Conservation (phyloP, 179 eudicot species). For the Camellia oleifera region DNA sequence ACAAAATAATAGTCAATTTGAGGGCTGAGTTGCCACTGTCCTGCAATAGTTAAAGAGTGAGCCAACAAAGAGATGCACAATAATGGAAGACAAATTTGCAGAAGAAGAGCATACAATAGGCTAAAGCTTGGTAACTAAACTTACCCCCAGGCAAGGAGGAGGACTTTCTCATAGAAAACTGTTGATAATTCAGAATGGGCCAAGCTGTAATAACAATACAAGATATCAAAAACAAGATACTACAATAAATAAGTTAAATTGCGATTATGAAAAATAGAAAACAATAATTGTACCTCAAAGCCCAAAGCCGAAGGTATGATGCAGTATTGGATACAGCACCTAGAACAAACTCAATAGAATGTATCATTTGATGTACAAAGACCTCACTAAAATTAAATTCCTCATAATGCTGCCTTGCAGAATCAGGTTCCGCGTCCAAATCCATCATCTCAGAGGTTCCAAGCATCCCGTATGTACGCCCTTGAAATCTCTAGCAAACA, state of each 20-base stretch:
- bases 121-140: slow-evolving; percentile 19
- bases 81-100: neutral
- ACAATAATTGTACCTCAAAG: slow-evolving; percentile 61
- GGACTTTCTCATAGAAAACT: slow-evolving; percentile 96
- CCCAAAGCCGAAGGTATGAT: slow-evolving; percentile 97
- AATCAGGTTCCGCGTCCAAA: slow-evolving; percentile 65
- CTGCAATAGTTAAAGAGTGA: neutral
- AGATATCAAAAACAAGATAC: slow-evolving; percentile 13
- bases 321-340: slow-evolving; percentile 99
- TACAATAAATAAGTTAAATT: neutral
- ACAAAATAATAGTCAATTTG: neutral
- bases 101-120: slow-evolving; percentile 3
- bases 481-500: slow-evolving; percentile 83
- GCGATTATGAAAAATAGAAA: neutral
- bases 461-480: slow-evolving; percentile 87
- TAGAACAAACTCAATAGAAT: slow-evolving; percentile 94
- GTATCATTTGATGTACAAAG: slow-evolving; percentile 97
- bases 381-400: slow-evolving; percentile 96
- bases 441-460: slow-evolving; percentile 75
- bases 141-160: slow-evolving; percentile 97
- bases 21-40: neutral
- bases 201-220: slow-evolving; percentile 54
- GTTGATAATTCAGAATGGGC: slow-evolving; percentile 97
- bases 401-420: slow-evolving; percentile 71
- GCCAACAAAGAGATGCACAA: neutral